These are phyloP conservation scores for Coprinopsis cinerea DNA, from an alignment of 768 basidiomycete genomes.

Conservation along the genomic window DNA sequence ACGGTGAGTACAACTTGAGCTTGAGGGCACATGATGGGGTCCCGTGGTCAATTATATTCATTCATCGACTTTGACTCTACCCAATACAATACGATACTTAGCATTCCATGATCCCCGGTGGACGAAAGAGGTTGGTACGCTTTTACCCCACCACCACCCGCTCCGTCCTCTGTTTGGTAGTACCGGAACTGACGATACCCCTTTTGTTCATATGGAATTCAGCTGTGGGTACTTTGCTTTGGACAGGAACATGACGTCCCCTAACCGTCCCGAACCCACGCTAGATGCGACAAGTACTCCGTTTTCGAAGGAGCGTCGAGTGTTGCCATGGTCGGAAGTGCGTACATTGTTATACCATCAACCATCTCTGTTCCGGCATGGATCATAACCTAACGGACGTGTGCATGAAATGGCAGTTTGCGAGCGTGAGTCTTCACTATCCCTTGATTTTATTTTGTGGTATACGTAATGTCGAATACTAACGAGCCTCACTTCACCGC, in stretches of 20 bases:
- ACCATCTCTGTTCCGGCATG: no score
- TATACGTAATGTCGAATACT: not conserved
- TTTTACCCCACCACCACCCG: no score
- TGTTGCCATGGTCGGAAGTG: slow-evolving; percentile 18
- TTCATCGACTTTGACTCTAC: not conserved
- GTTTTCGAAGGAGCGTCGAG: slow-evolving; percentile 25
- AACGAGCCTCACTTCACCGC: not conserved
- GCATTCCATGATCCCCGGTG: slow-evolving; percentile 21
- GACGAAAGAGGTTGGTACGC: slow-evolving; percentile 16
- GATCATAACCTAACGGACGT: no score
- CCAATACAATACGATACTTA: slow-evolving; percentile 5
- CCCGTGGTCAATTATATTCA: not conserved
- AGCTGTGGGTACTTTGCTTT: not conserved
- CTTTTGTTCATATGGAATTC: not conserved
- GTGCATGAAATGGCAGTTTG: slow-evolving; percentile 19
- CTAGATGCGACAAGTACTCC: slow-evolving; percentile 22
- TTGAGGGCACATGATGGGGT: not conserved
- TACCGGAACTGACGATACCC: not conserved
- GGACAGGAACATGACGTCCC: not conserved
- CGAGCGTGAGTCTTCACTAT: slow-evolving; percentile 18
- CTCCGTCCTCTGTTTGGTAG: no score
- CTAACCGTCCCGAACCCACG: no score
- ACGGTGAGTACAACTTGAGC: slow-evolving; percentile 16
- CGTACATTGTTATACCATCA: not conserved
- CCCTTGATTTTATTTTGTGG: not conserved